These are phyloP conservation scores for Penicillium sp. DNA, from an alignment of 2,329 filamentous ascomycete genomes.

Conservation along the genomic window DNA sequence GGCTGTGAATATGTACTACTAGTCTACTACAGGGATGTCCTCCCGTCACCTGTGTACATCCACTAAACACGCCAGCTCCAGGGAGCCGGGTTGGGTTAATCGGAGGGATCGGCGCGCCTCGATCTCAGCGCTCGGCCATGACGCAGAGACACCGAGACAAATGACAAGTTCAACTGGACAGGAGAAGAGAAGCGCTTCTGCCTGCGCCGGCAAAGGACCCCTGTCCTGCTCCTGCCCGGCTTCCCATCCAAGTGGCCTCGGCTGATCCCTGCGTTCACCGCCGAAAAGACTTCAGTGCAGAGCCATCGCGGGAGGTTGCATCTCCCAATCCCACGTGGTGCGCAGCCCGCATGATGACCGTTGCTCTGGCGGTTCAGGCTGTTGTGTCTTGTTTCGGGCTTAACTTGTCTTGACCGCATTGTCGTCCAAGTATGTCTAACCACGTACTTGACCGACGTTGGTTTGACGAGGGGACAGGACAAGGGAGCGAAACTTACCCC, in stretches of 20 bases:
- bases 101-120: constrained; percentile 14
- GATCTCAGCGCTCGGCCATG: constrained; percentile 4
- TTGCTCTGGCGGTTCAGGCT: background rate
- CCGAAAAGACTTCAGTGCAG: constrained; percentile 10
- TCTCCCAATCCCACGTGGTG: constrained; percentile 21
- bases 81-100: constrained; percentile 8
- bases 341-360: constrained; percentile 6
- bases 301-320: constrained; percentile 8
- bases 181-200: background rate
- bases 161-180: background rate
- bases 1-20: background rate
- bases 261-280: constrained; percentile 9
- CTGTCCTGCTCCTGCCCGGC: background rate
- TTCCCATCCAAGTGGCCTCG: background rate
- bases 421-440: constrained; percentile 8
- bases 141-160: background rate
- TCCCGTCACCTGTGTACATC: background rate
- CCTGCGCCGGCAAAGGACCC: background rate
- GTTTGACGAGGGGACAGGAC: background rate
- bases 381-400: background rate
- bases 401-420: constrained; percentile 8
- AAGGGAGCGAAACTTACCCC: background rate
- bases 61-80: background rate
- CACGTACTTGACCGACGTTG: constrained; percentile 7
- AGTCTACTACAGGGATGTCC: too few relatives aligned